Conservation (phyloP, 208 protist genomes). For the Leishmania mexicana region DNA sequence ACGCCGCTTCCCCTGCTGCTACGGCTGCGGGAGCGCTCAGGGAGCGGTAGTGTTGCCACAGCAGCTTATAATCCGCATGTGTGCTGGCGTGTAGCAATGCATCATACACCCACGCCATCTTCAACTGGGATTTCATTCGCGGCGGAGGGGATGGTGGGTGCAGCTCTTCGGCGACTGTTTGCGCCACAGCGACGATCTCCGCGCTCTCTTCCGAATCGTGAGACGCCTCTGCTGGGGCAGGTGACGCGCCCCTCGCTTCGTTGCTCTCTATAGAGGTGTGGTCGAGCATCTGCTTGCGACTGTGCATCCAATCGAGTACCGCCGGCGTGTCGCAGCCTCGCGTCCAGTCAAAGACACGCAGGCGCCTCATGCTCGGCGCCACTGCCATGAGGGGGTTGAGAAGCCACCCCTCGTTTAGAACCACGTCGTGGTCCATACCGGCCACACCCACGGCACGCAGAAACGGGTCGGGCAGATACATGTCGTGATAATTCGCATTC, state of each 20-base stretch:
- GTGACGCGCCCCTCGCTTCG: slow-evolving; percentile 16
- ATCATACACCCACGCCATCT: slow-evolving; percentile 34
- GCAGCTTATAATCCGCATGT: slow-evolving; percentile 35
- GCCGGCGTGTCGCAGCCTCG: slow-evolving; percentile 21
- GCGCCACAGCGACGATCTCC: background rate
- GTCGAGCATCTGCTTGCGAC: background rate
- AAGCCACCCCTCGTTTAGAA: slow-evolving; percentile 12
- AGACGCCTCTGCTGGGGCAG: slow-evolving; percentile 27
- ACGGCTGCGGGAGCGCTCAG: slow-evolving; percentile 6
- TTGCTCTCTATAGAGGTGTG: background rate
- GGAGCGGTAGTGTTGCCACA: slow-evolving; percentile 63
- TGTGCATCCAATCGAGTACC: slow-evolving; percentile 18
- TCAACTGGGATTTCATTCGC: slow-evolving; percentile 47
- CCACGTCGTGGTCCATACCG: slow-evolving; percentile 6
- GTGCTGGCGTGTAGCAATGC: slow-evolving; percentile 44
- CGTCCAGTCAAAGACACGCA: slow-evolving; percentile 35
- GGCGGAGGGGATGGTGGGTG: slow-evolving; percentile 14
- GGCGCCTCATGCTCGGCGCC: background rate
- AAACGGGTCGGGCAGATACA: slow-evolving; percentile 26
- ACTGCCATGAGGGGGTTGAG: slow-evolving; percentile 13
- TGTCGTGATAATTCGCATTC: slow-evolving; percentile 29
- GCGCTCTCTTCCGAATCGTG: background rate
- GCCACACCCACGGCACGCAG: slow-evolving; percentile 24
- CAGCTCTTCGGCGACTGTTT: background rate
- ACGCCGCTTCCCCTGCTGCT: background rate